A percentile compares a stretch with the other conserved stretches of the same genome.
Conservation (phyloP, 179 eudicot species). For the Spergularia azorica region DNA sequence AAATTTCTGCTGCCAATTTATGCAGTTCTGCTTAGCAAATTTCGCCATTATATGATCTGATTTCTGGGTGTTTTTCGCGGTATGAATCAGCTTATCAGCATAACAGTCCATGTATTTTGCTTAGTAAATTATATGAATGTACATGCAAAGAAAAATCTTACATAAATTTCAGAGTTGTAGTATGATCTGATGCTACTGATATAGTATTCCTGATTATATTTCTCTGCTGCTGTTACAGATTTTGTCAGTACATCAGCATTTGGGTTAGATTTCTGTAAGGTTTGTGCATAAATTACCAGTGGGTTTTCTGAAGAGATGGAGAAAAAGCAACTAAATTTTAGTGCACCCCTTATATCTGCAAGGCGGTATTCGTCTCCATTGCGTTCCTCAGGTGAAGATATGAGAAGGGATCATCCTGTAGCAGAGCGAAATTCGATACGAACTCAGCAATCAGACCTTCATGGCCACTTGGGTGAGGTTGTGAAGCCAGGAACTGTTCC, state of each 20-base stretch:
- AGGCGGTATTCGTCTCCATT: conserved; percentile 56
- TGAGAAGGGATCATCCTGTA: conserved; percentile 12
- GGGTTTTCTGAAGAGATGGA: conserved; percentile 41
- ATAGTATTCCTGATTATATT: background rate
- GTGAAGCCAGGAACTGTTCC: conserved; percentile 78
- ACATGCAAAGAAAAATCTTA: background rate
- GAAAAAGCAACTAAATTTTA: conserved; percentile 63
- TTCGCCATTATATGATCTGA: conserved; percentile 1
- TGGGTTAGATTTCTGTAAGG: conserved; percentile 7
- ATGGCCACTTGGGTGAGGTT: conserved; percentile 45
- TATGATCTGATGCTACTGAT: background rate
- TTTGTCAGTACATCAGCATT: conserved; percentile 12
- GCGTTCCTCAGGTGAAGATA: conserved; percentile 31
- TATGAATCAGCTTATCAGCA: background rate
- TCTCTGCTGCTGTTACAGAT: conserved; percentile 17
- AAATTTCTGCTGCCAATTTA: background rate
- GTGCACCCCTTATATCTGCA: conserved; percentile 78
- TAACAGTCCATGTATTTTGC: too few relatives aligned
- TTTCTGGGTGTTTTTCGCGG: background rate
- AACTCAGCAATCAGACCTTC: conserved; percentile 37
- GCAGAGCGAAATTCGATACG: conserved; percentile 21
- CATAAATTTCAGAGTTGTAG: background rate
- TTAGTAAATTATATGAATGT: background rate
- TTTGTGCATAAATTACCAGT: background rate
- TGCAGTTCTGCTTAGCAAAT: background rate